Evolutionary conservation across 495 filamentous ascomycete genomes (phyloP).

Genomic region (Penicillium ucsense): DNA sequence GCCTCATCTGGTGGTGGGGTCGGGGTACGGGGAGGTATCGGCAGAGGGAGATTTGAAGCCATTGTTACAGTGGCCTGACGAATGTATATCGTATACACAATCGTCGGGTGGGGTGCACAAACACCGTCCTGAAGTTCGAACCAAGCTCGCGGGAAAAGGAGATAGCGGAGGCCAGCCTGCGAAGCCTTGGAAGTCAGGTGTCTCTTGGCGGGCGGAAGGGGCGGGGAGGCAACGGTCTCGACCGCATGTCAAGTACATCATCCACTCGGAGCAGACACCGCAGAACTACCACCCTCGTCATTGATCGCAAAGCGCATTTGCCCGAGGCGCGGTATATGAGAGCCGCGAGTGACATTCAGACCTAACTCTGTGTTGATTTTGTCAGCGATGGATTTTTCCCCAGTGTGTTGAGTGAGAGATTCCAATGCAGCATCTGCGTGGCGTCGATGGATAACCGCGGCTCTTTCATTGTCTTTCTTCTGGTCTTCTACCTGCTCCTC

Average conservation of each 20-base stretch:
- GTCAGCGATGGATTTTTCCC: slow-evolving; percentile 16
- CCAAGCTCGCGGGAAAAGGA: slow-evolving; percentile 20
- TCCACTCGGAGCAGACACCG: slow-evolving; percentile 17
- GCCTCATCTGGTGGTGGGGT: slow-evolving; percentile 56
- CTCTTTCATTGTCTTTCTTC: slow-evolving; percentile 38
- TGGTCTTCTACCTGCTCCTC: slow-evolving; percentile 41
- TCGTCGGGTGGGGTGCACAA: slow-evolving; percentile 13
- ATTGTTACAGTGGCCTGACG: slow-evolving; percentile 21
- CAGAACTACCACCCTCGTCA: slow-evolving; percentile 17
- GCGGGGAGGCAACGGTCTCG: slow-evolving; percentile 13
- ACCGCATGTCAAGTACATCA: slow-evolving; percentile 29
- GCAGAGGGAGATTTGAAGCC: slow-evolving; percentile 53
- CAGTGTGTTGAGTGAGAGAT: slow-evolving; percentile 15
- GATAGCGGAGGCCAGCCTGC: slow-evolving; percentile 5
- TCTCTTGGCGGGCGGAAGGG: slow-evolving; percentile 7
- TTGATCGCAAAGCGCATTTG: slow-evolving; percentile 10
- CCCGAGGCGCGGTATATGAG: neutral
- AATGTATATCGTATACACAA: neutral
- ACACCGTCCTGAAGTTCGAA: slow-evolving; percentile 45
- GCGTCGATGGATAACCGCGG: slow-evolving; percentile 42
- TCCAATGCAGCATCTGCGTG: slow-evolving; percentile 23
- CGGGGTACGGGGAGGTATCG: slow-evolving; percentile 56
- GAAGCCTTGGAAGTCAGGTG: slow-evolving; percentile 5
- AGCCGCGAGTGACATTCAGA: neutral
- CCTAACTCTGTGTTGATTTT: slow-evolving; percentile 2